Evolutionary conservation across 208 protist species (phyloP), one percentile per base, ranked within the genome.

Genomic region (Acanthamoeba castellanii): DNA sequence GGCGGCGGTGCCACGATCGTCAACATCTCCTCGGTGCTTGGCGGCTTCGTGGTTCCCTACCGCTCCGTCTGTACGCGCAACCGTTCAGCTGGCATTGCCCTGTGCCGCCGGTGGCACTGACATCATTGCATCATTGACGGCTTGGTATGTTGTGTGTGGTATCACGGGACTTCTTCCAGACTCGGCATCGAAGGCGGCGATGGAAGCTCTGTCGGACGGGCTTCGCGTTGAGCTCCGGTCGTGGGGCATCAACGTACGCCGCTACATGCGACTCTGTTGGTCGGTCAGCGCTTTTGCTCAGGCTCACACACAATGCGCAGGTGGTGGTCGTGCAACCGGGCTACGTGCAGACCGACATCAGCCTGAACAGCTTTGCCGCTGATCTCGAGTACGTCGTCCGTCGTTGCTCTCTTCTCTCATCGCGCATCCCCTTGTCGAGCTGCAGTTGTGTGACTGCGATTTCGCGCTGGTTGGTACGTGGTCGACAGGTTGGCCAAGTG

Each of bases 311-410:
- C 42, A 50, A 25, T 27, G 37, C 5, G 64, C 25, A 88, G 81
- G 81, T 88, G 30, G 81, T 64, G 1, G 45, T 88, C 81, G 81
- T 88, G n/a, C 81, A 88, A 27, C 81, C 81, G 25, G 81, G 81
- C 81, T 88, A 88, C 50, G 81, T 88, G 22, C 20, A 64, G 50
- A 88, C 81, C 13, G 47, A 88, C 52, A 88, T 88, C 27, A 64
- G 50, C 52, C 81, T 42, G 9, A 88, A 88, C 81, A 64, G 81
- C 52, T 34, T 88, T 2, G 27, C 81, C 27, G 8, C 81, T 6
- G 81, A 88, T 37, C 81, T 34, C 13, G 81, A 88, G 81, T 88
- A 37, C 52, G 52, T 30, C 37, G 22, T 16, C 37, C 7, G 5
- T 50, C 7, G 5, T 50, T 22, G 72, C 5, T 14, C 72, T 50